phyloP scores from a whole-genome alignment of 2,329 filamentous ascomycete genomes.

The Colletotrichum cordylinicola region DNA sequence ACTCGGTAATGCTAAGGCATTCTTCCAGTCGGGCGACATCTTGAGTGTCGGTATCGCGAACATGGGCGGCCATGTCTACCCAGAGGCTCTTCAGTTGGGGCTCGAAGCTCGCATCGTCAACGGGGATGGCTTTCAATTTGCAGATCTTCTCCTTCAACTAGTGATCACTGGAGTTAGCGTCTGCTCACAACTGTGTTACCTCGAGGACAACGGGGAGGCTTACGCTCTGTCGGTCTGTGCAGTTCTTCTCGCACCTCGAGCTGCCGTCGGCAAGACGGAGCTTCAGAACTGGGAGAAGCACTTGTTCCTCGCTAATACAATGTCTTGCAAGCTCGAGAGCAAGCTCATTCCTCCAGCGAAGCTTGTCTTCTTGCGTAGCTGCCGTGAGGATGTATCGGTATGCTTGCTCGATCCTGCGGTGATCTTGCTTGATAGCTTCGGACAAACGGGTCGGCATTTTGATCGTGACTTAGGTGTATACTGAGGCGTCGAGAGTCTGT shows the following conservation, averaged over 20 bases:
- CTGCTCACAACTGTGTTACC: neutral
- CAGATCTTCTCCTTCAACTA: slow-evolving; percentile 18
- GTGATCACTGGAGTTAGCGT: neutral
- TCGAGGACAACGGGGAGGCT: neutral
- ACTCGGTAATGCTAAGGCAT: slow-evolving; percentile 11
- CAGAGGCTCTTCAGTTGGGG: neutral
- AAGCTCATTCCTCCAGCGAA: slow-evolving; percentile 10
- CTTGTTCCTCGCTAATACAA: slow-evolving; percentile 13
- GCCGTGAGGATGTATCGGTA: slow-evolving; percentile 11
- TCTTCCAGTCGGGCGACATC: slow-evolving; percentile 11
- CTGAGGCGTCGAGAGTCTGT: neutral
- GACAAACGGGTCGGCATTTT: slow-evolving; percentile 8
- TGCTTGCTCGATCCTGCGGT: slow-evolving; percentile 13
- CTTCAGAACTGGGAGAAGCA: slow-evolving; percentile 1
- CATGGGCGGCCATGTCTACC: slow-evolving; percentile 7
- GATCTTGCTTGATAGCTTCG: slow-evolving; percentile 18
- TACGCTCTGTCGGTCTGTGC: neutral
- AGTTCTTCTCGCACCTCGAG: slow-evolving; percentile 1
- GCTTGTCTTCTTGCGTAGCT: neutral
- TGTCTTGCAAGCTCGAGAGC: slow-evolving; percentile 18
- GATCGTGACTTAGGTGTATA: neutral
- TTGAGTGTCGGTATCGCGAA: slow-evolving; percentile 9
- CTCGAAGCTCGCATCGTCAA: slow-evolving; percentile 4
- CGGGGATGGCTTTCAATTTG: neutral
- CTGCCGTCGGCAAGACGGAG: neutral